Evolutionary conservation across 192 early-diverging fungal species (phyloP).

Genomic region (Geosiphon pyriformis): DNA sequence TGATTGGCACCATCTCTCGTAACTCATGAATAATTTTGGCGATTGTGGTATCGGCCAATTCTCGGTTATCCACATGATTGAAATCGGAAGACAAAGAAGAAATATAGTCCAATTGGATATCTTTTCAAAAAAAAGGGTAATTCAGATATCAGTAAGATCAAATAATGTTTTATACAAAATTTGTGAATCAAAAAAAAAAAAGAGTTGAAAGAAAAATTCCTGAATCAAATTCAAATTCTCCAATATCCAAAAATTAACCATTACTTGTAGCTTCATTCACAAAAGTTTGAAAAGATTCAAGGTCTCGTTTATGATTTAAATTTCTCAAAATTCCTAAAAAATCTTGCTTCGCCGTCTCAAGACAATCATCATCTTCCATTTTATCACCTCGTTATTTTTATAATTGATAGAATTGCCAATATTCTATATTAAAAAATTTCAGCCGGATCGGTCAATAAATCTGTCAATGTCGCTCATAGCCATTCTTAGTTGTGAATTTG

Average conservation of each 20-base stretch:
- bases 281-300: neutral
- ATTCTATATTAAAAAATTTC: too few relatives aligned
- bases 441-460: too few relatives aligned
- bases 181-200: neutral
- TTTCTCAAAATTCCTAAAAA: neutral
- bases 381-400: too few relatives aligned
- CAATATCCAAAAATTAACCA: neutral
- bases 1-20: constrained; percentile 42
- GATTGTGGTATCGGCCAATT: constrained; percentile 31
- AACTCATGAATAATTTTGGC: constrained; percentile 50
- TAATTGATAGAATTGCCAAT: too few relatives aligned
- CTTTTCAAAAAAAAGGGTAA: too few relatives aligned
- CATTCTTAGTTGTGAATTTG: too few relatives aligned
- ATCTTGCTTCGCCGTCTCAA: neutral
- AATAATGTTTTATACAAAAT: neutral
- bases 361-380: neutral
- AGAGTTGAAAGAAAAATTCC: neutral
- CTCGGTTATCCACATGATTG: neutral
- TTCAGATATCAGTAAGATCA: too few relatives aligned
- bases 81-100: too few relatives aligned
- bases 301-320: neutral
- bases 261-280: neutral
- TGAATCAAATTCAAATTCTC: neutral
- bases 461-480: too few relatives aligned
- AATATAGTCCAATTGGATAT: too few relatives aligned